A percentile compares a stretch with the other conserved stretches of the same genome.
Conservation (phyloP, 106 monocot species). For the Phalaenopsis aphrodite region DNA sequence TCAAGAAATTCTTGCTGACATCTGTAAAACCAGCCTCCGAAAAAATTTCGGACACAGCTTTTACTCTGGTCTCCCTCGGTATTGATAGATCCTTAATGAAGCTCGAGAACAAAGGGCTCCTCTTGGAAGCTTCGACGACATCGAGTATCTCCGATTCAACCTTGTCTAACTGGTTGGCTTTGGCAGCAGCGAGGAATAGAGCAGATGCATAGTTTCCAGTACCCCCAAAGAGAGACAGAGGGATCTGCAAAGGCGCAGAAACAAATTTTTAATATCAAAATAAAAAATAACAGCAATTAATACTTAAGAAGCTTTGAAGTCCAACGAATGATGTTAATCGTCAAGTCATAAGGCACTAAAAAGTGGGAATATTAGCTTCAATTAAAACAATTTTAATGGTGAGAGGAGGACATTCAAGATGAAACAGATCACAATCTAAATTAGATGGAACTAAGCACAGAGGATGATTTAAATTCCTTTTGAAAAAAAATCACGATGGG, state of each 20-base stretch:
- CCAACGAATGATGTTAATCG: neutral
- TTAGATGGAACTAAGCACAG: neutral
- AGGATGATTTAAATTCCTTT: neutral
- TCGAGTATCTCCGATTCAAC: slow-evolving; percentile 71
- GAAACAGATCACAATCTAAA: neutral
- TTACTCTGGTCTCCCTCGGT: slow-evolving; percentile 57
- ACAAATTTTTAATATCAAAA: neutral
- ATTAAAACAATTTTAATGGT: neutral
- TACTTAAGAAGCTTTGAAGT: neutral
- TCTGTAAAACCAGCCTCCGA: slow-evolving; percentile 72
- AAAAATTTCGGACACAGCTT: slow-evolving; percentile 65
- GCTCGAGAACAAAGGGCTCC: slow-evolving; percentile 60
- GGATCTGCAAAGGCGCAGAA: slow-evolving; percentile 33
- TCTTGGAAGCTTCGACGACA: slow-evolving; percentile 67
- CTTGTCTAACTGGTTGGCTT: slow-evolving; percentile 61
- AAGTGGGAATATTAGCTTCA: neutral
- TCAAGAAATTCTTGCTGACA: slow-evolving; percentile 76
- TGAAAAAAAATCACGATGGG: neutral
- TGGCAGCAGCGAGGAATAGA: slow-evolving; percentile 68
- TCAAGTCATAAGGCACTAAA: neutral
- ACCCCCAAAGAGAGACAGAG: slow-evolving; percentile 62
- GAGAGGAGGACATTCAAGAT: no score
- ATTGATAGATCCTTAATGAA: slow-evolving; percentile 74
- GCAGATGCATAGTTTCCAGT: slow-evolving; percentile 87
- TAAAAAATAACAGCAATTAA: neutral